Conservation (phyloP, 345 rosid genomes). For the Populus alba region DNA sequence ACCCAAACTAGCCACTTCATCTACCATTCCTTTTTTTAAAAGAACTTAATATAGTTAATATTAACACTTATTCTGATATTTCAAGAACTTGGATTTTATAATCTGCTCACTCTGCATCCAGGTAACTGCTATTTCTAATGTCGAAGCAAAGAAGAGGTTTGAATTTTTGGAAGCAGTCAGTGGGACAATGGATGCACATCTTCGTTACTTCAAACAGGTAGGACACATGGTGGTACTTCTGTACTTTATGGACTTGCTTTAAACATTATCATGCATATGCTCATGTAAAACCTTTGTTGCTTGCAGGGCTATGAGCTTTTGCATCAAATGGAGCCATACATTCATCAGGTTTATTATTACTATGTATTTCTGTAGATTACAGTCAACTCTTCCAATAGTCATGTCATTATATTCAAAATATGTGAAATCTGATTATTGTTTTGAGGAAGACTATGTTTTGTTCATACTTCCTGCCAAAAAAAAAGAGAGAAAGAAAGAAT, state of each 20-base stretch:
- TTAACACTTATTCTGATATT: background rate
- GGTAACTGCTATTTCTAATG: conserved; percentile 91
- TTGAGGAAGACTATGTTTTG: background rate
- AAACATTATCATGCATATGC: conserved; percentile 11
- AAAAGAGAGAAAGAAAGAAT: background rate
- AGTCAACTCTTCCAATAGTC: background rate
- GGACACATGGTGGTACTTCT: conserved; percentile 6
- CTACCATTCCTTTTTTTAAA: background rate
- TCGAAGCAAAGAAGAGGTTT: conserved; percentile 95
- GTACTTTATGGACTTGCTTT: conserved; percentile 19
- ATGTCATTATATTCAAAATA: background rate
- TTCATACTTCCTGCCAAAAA: background rate
- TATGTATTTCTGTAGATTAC: background rate
- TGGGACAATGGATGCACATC: conserved; percentile 99
- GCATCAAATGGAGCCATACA: conserved; percentile 99
- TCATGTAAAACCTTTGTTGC: conserved; percentile 6
- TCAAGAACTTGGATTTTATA: background rate
- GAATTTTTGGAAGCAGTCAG: conserved; percentile 97
- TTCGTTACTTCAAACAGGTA: conserved; percentile 95
- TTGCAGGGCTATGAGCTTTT: conserved; percentile 84
- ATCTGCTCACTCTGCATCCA: conserved; percentile 26
- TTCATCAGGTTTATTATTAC: conserved; percentile 66
- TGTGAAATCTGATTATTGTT: background rate
- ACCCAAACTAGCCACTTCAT: background rate
- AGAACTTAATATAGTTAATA: background rate